Evolutionary conservation across 805 yeast species (phyloP), one percentile per base, ranked within the genome.

Genomic region (Metschnikowia picachoensis): DNA sequence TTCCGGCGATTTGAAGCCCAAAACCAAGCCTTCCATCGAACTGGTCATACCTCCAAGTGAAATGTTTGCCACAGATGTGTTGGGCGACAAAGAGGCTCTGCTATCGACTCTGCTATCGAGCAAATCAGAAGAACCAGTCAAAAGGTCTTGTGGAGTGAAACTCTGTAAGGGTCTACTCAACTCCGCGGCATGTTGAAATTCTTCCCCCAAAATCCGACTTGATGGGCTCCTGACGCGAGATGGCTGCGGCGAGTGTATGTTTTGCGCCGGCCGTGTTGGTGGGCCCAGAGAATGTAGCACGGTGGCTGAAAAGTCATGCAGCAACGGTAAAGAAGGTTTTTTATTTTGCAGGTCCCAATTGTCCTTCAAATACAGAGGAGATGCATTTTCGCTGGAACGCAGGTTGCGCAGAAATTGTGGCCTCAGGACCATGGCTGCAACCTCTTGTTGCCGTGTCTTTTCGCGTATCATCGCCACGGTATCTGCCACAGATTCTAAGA

Each of bases 401-500:
- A 34, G 44, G 20, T 33, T 31, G 8, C 39, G 28, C 41, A 27
- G 44, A 8, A 27, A 16, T 7, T 14, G 44, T 4, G 40, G 48
- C 15, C 44, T 14, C 35, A 20, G 37, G 12, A 30, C 14, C 37
- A 36, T 14, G 6, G 17, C 41, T 2, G 52, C 33, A 17, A 14
- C 37, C 17, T 52, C 58, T 30, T 50, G 52, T 17, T 46, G 47
- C n/a, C 37, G 37, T 1, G 66, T 63, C 44, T 65, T 66, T 37
- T 67, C 79, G 43, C 70, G 68, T 11, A 79, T 83, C 54, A 75
- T 78, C 32, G 67, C 63, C 2, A 89, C 75, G 0, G 94, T 84
- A 31, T 81, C 80, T 20, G 74, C 68, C 3, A 91, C 87, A 1
- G 84, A 72, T 32, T 70, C 65, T 27, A 86, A 64, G 3, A 90